Conservation (phyloP, 768 basidiomycete species). For the Amanita molliuscula region DNA sequence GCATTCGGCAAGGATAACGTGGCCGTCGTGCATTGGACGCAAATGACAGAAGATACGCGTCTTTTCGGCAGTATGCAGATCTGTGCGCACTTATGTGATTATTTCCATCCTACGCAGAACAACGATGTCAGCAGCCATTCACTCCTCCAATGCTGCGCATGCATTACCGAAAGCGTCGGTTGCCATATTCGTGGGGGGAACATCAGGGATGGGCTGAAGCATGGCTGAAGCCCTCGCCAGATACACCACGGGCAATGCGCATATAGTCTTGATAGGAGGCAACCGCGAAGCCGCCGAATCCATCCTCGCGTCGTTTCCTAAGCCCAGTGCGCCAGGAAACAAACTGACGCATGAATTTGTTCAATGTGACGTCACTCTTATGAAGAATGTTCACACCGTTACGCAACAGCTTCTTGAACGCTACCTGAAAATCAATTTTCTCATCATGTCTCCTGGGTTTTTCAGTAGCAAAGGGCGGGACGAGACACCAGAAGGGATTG, state of each 20-base stretch:
- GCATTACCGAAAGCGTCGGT: conserved; percentile 6
- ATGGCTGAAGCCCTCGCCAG: conserved; percentile 38
- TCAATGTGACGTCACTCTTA: conserved; percentile 38
- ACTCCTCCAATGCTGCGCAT: background rate
- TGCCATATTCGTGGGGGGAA: conserved; percentile 34
- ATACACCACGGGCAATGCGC: conserved; percentile 38
- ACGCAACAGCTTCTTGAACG: conserved; percentile 18
- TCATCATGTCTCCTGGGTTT: no score
- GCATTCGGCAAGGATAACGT: no score
- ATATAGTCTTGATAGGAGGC: conserved; percentile 43
- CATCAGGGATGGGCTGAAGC: conserved; percentile 37
- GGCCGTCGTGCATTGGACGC: no score
- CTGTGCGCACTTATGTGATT: no score
- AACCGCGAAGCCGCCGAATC: conserved; percentile 36
- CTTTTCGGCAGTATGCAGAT: no score
- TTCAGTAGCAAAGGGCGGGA: no score
- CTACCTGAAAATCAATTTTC: no score
- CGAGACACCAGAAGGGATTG: no score
- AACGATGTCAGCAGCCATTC: background rate
- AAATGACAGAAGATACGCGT: no score
- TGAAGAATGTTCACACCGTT: conserved; percentile 35
- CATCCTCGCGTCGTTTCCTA: conserved; percentile 34
- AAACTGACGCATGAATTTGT: conserved; percentile 32
- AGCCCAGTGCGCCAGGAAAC: conserved; percentile 10
- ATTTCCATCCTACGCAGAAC: background rate